Evolutionary conservation across 2,329 filamentous ascomycete species (phyloP), one percentile per base, ranked within the genome.

Genomic region (Sporothrix luriei): DNA sequence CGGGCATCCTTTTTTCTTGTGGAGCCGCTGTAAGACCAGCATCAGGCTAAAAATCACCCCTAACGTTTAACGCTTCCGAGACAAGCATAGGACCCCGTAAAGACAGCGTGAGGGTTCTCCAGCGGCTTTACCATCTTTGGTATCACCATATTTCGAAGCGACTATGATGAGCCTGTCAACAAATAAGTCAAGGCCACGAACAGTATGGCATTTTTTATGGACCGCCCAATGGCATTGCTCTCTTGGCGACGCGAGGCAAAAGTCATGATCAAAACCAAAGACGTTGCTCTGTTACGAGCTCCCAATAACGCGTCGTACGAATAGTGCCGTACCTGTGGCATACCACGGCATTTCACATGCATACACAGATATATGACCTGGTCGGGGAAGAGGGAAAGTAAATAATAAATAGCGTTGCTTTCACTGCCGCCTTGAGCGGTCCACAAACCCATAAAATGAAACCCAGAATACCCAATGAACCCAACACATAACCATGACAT

Each of bases 401-500:
- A 62, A 19, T 10, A 48, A 26, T 38, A 65, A 49, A 49, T 51
- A 65, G 46, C 46, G 21, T 38, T 65, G 46, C 46, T 51, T 9
- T 65, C 46, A 11, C 38, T 65, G 62, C 38, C 52, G 24, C 43
- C 46, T 19, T 65, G 24, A 52, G 19, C 48, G 46, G 19, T 51
- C 19, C 24, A 40, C 62, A 7, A 51, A 16, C 46, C 62, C 62
- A 38, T 21, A 40, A 65, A 65, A 38, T 21, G 24, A 38, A 51
- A 65, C n/a, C 21, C 2, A 38, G 4, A 19, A 52, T 65, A 51
- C 26, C 46, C 24, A 38, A 26, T 43, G 46, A 21, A 7, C 57
- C 57, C 38, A 46, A 46, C 57, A 62, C n/a, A 46, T 46, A 46
- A 62, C 13, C 57, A 62, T 62, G 38, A 62, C 21, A 38, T 51